Conservation (phyloP, 2,329 filamentous ascomycete species). For the Claviceps fusiformis region DNA sequence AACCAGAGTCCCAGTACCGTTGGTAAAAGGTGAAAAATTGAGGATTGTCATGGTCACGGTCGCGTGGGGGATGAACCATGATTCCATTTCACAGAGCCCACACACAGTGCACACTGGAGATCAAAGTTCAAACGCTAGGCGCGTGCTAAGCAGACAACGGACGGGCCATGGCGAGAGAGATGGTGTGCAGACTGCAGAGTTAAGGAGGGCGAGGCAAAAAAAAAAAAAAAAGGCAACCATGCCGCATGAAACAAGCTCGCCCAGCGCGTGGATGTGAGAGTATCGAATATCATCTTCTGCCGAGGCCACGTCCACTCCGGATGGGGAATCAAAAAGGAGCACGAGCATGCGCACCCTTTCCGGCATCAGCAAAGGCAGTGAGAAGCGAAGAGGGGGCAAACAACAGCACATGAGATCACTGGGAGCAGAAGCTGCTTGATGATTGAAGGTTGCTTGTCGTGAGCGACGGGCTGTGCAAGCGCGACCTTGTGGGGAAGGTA, state of each 20-base stretch:
- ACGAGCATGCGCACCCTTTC: too few species aligned
- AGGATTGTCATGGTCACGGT: not conserved
- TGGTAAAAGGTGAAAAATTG: not conserved
- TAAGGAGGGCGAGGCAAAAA: too few species aligned
- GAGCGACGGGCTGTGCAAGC: not conserved
- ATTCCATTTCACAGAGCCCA: not conserved
- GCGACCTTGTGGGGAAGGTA: not conserved
- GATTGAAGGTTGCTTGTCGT: not conserved
- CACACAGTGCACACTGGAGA: too few species aligned
- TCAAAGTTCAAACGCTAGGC: not conserved
- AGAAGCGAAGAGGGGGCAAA: too few species aligned
- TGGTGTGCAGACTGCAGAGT: not conserved
- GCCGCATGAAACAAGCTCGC: too few species aligned
- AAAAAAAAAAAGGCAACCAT: not conserved
- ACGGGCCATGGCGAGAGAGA: not conserved
- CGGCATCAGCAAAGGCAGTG: too few species aligned
- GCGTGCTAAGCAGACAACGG: not conserved
- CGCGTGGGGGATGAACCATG: not conserved
- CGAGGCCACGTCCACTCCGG: too few species aligned
- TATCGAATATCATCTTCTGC: too few species aligned
- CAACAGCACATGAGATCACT: too few species aligned
- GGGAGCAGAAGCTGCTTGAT: too few species aligned
- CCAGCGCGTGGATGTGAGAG: too few species aligned
- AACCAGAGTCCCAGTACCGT: not conserved
- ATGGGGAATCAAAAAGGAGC: too few species aligned